Base-by-base conservation (phyloP, 1,284 basidiomycete species). In the Cerrena zonata region DNA sequence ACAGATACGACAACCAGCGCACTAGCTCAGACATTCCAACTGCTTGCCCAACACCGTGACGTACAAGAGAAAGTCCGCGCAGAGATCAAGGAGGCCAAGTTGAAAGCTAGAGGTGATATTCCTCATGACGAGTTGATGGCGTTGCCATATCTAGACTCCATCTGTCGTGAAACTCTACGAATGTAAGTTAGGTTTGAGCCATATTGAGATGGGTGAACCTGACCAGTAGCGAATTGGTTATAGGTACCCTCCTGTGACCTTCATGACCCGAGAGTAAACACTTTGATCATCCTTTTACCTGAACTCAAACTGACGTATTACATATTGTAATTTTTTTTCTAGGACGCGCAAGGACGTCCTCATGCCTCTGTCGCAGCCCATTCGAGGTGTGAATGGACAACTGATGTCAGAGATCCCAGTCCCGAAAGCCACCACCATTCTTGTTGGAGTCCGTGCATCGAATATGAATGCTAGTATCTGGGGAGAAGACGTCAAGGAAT, bases 401-500 rank as follows among this genome's bases (percentile, higher is more conserved):
- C 52, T 58, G 0, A 64, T 75, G 2, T 61, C 67, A 27, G 65
- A 66, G 24, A 61, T 83, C 23, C 50, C 65, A 1, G 62, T 83
- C 24, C 63, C 69, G 11, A 78, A 78, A 56, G 78, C 75, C 5
- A 73, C 72, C 0, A 48, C 55, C 0, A 51, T 83, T 12, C 58
- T 59, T 7, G 61, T 74, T 1, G 70, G 77, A 1, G 66, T 76
- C 13, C 50, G 58, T 1, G 62, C 63, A 15, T 69, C 80, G 36
- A 80, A 83, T 56, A 61, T 66, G 45, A 79, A 69, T 50, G 75
- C 61, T 54, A 67, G 58, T 26, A 63, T 81, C 22, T 84, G 80
- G 72, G 76, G 59, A 23, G 49, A 56, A 4, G 59, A 61, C 36
- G 59, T 58, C 2, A 42, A 48, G 37, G 58, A 55, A 24, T 61